A percentile compares a stretch with the other conserved stretches of the same genome.
These are phyloP conservation scores for Lentinula novae-zelandiae DNA, from an alignment of 1,284 basidiomycete species.

Conservation along the genomic window DNA sequence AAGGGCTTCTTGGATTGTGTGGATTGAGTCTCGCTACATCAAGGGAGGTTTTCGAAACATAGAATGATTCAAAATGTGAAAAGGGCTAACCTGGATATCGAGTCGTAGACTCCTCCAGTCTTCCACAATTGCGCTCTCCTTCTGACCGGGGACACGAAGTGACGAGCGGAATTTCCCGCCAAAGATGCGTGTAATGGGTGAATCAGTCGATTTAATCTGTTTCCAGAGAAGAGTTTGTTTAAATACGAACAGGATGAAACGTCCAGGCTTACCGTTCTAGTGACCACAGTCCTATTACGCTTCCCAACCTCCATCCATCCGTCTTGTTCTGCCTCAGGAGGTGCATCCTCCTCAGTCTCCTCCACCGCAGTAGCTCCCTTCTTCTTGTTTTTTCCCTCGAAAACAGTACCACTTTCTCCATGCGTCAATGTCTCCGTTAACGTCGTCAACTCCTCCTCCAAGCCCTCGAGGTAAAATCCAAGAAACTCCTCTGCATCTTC, in stretches of 20 bases:
- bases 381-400: neutral
- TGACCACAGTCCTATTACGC: constrained; percentile 82
- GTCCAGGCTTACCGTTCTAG: constrained; percentile 61
- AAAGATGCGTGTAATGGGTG: constrained; percentile 90
- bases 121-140: constrained; percentile 88
- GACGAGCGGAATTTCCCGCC: constrained; percentile 93
- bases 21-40: constrained; percentile 59
- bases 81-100: constrained; percentile 74
- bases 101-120: constrained; percentile 90
- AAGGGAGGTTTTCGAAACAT: constrained; percentile 5
- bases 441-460: constrained; percentile 83
- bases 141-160: constrained; percentile 75
- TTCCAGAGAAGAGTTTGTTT: neutral
- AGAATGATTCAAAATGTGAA: neutral
- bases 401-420: no score
- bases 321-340: constrained; percentile 42
- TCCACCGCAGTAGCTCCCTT: constrained; percentile 28
- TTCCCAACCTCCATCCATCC: constrained; percentile 94
- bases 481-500: constrained; percentile 97
- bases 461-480: constrained; percentile 94
- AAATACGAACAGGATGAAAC: neutral
- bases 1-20: constrained; percentile 83
- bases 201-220: constrained; percentile 78
- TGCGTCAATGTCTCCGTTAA: neutral
- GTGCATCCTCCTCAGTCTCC: constrained; percentile 42